Evolutionary conservation across 75 land plant genomes (phyloP), one percentile per base, ranked within the genome.

Genomic region (Selaginella moellendorffii): DNA sequence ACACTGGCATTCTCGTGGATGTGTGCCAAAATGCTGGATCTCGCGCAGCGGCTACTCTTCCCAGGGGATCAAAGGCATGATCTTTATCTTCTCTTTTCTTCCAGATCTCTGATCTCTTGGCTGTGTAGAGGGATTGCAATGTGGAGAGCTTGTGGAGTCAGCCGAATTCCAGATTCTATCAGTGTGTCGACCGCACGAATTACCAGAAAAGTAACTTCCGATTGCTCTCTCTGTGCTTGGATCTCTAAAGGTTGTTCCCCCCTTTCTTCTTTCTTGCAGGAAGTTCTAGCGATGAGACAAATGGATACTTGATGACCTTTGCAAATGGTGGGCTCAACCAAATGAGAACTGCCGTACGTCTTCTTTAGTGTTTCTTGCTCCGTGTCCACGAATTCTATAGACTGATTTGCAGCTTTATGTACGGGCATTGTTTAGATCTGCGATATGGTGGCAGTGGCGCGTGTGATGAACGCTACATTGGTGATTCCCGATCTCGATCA

Each of bases 301-400:
- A 56, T 56, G 59, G 59, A 56, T 56, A 56, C 59, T 24, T 56
- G 25, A 19, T 56, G 19, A 8, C n/a, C n/a, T 21, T 21, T 56
- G 59, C 59, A 56, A 56, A 56, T 19, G 59, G 59, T 56, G 59
- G 59, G 5, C 19, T 56, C 5, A 56, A 56, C n/a, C 59, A 56
- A 19, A 56, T 56, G 59, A 56, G 59, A 25, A 56, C 46, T 36
- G 46, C 46, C 14, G 46, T 36, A 36, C 14, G 46, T 5, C 5
- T 14, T n/a, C n/a, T n/a, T n/a, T n/a, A n/a, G n/a, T n/a, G n/a
- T n/a, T n/a, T n/a, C n/a, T n/a, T n/a, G n/a, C n/a, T n/a, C n/a
- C n/a, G n/a, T n/a, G n/a, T n/a, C n/a, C n/a, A n/a, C n/a, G n/a
- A n/a, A n/a, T n/a, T n/a, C n/a, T n/a, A n/a, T n/a, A n/a, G n/a